Percentiles rank a stretch among this genome's conserved stretches.
phyloP scores from a whole-genome alignment of 768 basidiomycete genomes.

The Xanthoconium purpureum region DNA sequence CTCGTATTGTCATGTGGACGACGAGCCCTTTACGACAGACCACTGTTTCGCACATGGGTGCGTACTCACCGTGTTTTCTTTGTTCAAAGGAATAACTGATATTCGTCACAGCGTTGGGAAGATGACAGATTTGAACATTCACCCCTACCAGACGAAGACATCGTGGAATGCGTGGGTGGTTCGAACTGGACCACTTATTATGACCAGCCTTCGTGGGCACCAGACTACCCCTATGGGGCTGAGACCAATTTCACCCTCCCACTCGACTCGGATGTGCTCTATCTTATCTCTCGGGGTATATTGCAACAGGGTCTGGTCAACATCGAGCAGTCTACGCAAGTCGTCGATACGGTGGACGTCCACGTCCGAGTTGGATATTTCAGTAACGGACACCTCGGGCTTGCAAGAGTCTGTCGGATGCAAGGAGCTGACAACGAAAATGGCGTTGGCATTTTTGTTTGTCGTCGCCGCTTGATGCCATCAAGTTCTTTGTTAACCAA shows the following conservation, averaged over 20 bases:
- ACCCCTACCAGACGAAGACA: neutral
- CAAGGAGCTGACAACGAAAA: constrained; percentile 22
- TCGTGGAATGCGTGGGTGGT: constrained; percentile 14
- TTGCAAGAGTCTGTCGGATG: constrained; percentile 30
- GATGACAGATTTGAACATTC: neutral
- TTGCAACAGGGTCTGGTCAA: constrained; percentile 28
- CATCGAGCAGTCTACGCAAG: constrained; percentile 29
- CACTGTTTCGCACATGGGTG: constrained; percentile 9
- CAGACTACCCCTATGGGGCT: constrained; percentile 23
- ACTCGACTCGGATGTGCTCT: constrained; percentile 28
- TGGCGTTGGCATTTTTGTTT: constrained; percentile 36
- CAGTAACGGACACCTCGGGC: constrained; percentile 16
- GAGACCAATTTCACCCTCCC: constrained; percentile 31
- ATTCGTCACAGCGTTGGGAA: constrained; percentile 5
- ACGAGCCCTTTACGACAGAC: neutral
- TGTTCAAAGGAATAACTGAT: neutral
- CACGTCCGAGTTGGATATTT: constrained; percentile 26
- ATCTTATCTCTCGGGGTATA: constrained; percentile 29
- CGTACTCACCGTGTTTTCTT: neutral
- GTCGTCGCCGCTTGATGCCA: constrained; percentile 1
- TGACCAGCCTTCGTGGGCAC: constrained; percentile 24
- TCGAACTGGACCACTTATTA: constrained; percentile 24
- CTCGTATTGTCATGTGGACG: constrained; percentile 6
- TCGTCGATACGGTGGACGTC: constrained; percentile 30
- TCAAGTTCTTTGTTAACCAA: neutral